Evolutionary conservation across 2,329 filamentous ascomycete species (phyloP), one percentile per base, ranked within the genome.

Genomic region (Amauroascus niger): DNA sequence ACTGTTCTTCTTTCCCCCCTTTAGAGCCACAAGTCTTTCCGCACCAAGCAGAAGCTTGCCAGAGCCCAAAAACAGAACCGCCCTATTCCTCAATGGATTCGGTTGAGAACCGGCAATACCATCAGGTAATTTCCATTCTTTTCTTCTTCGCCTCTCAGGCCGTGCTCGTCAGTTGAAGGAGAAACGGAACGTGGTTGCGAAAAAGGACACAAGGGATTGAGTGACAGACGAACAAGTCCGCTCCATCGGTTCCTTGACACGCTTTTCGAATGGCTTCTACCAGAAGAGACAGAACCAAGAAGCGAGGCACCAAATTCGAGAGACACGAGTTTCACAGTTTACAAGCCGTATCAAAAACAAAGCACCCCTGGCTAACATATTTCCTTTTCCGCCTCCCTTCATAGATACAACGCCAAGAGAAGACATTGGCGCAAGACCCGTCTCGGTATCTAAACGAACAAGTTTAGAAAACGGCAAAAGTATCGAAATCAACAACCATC

Each of bases 21-120:
- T 9, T 30, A 97, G 91, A 91, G 86, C 86, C 89, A 98, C 82
- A 98, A 98, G 86, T 88, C 90, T 75, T 98, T 98, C 89, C 87
- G 90, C 76, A 96, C 90, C 79, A 98, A 98, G 90, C 87, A 94
- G 79, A 98, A 98, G 93, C 89, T 98, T 81, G 93, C 93, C 74
- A 96, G 91, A 83, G 93, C 93, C 75, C 91, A 97, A 83, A 97
- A 95, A 85, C 91, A 97, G 83, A 98, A 98, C 86, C 87, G 93
- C 76, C 93, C 93, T 69, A 96, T 98, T 75, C 93, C 93, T 65
- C 93, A 98, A 83, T 98, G 93, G 93, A 97, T 98, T 76, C 87
- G 93, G 75, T 84, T 98, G 72, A 86, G 91, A 76, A 97, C 93
- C 70, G 86, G 84, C 78, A 98, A 98, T 85, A 96, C 90, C 79